Evolutionary conservation across 1,284 basidiomycete species (phyloP).

Genomic region (Fereydounia khargensis): DNA sequence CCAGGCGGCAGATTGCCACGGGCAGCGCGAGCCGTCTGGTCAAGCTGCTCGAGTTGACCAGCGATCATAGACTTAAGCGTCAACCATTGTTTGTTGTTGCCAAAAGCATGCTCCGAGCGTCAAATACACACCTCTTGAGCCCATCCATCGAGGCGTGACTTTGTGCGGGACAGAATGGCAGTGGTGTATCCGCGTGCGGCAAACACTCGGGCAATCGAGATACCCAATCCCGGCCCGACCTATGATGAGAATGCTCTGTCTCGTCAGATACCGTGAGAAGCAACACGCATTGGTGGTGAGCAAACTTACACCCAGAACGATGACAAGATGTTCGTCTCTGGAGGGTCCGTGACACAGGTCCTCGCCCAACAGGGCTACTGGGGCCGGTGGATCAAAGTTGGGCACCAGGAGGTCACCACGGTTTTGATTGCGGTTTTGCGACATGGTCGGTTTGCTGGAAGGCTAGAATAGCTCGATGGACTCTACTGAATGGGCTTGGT

Average conservation of each 20-base stretch:
- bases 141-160: conserved; percentile 26
- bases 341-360: conserved; percentile 30
- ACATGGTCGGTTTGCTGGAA: too few species aligned
- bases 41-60: too few species aligned
- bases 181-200: conserved; percentile 37
- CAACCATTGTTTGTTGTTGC: background rate
- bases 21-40: conserved; percentile 9
- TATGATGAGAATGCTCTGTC: too few species aligned
- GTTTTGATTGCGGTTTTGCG: background rate
- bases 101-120: background rate
- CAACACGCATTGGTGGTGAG: too few species aligned
- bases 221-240: conserved; percentile 42
- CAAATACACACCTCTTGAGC: conserved; percentile 14
- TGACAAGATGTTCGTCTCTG: conserved; percentile 24
- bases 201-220: conserved; percentile 33
- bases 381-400: conserved; percentile 12
- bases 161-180: conserved; percentile 36
- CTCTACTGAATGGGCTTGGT: too few species aligned
- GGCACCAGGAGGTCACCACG: conserved; percentile 27
- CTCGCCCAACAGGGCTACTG: conserved; percentile 17
- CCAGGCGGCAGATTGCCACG: too few species aligned
- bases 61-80: background rate
- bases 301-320: conserved; percentile 38
- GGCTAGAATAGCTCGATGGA: too few species aligned
- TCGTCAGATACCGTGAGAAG: too few species aligned